Conservation (phyloP, 2,329 filamentous ascomycete genomes). For the Fusarium brevicatenulatum region DNA sequence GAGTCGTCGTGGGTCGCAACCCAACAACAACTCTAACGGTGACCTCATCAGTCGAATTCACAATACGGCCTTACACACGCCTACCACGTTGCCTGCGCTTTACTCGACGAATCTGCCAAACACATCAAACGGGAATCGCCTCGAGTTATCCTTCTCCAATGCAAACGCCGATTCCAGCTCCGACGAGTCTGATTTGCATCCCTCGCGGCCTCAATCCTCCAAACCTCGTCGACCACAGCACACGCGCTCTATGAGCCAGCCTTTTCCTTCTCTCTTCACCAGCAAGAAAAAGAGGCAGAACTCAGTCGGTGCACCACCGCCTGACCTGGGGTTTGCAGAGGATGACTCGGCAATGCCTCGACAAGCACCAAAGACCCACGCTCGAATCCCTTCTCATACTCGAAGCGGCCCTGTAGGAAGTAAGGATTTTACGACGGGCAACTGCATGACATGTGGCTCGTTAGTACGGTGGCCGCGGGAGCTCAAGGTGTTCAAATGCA, state of each 20-base stretch:
- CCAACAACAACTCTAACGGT: slow-evolving; percentile 41
- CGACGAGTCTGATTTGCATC: slow-evolving; percentile 55
- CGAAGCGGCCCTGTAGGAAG: slow-evolving; percentile 50
- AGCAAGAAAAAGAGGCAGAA: slow-evolving; percentile 65
- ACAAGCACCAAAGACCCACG: slow-evolving; percentile 44
- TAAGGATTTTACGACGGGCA: slow-evolving; percentile 73
- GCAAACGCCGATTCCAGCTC: slow-evolving; percentile 55
- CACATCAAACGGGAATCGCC: slow-evolving; percentile 26
- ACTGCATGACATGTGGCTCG: slow-evolving; percentile 87
- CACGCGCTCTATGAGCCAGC: slow-evolving; percentile 78
- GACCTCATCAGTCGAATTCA: slow-evolving; percentile 53
- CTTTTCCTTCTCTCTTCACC: slow-evolving; percentile 77
- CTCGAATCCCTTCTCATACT: slow-evolving; percentile 35
- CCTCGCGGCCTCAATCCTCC: slow-evolving; percentile 37
- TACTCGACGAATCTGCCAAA: slow-evolving; percentile 21
- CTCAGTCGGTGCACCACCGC: slow-evolving; percentile 48
- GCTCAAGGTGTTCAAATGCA: slow-evolving; percentile 80
- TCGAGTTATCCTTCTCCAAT: slow-evolving; percentile 46
- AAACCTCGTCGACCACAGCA: slow-evolving; percentile 42
- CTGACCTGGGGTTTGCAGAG: slow-evolving; percentile 46
- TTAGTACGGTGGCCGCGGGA: slow-evolving; percentile 82
- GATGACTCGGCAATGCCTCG: slow-evolving; percentile 46
- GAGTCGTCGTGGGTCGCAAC: slow-evolving; percentile 45
- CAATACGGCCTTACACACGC: slow-evolving; percentile 49
- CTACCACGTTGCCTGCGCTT: slow-evolving; percentile 42